Conservation (phyloP, 306 rosid species). For the Prunus mume region DNA sequence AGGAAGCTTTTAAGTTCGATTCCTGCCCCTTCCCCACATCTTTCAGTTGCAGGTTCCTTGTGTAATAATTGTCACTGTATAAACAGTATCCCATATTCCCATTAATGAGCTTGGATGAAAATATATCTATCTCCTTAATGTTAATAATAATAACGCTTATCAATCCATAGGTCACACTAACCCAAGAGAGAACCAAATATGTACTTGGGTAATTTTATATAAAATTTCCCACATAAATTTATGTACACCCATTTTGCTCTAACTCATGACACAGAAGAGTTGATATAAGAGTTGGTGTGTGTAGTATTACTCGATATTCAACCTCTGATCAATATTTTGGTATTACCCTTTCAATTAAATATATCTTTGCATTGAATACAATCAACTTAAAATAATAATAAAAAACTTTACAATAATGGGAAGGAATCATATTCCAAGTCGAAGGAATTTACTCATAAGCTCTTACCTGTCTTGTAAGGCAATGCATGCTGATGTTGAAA, state of each 20-base stretch:
- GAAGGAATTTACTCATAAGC: neutral
- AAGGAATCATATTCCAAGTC: slow-evolving; percentile 4
- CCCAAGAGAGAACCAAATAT: no score
- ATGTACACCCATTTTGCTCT: no score
- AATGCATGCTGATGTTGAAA: slow-evolving; percentile 6
- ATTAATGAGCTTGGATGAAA: no score
- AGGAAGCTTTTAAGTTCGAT: neutral
- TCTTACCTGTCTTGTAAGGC: neutral
- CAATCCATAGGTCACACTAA: neutral
- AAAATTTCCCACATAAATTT: neutral
- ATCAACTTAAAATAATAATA: neutral
- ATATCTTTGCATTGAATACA: neutral
- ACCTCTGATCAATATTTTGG: neutral
- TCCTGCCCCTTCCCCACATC: neutral
- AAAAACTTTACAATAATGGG: slow-evolving; percentile 31
- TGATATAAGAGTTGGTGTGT: neutral
- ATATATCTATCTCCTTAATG: neutral
- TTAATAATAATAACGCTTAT: neutral
- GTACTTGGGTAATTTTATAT: no score
- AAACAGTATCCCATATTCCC: neutral
- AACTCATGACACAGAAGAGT: neutral
- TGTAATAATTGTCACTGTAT: neutral
- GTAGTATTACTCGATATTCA: no score
- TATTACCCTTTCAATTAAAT: neutral
- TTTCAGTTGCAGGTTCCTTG: neutral